Evolutionary conservation across 2,329 filamentous ascomycete species (phyloP), one percentile per base, ranked within the genome.

Genomic region (Colletotrichum sp.): DNA sequence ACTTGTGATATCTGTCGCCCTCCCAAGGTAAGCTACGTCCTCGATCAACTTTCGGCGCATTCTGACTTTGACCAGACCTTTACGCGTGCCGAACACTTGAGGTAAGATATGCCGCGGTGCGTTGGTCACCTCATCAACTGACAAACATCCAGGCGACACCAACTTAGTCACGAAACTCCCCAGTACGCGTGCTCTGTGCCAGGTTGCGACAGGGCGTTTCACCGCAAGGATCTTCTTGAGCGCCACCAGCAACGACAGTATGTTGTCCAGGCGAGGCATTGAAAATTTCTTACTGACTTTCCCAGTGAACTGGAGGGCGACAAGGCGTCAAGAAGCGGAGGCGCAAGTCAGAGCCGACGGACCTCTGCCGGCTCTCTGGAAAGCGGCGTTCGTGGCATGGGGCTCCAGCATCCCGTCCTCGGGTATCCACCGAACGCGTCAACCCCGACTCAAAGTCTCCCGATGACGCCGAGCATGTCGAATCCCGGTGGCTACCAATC

Each of bases 11-110:
- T 85, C 70, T 91, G 90, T 78, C 86, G 84, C 76, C 88, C 88
- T 24, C 82, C 87, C 21, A 91, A 91, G 86, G 89, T 90, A 83
- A 73, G 80, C 49, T 52, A 12, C 8, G 28, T 24, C 13, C 69
- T 75, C 36, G 30, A n/a, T 9, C 24, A 32, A 32, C 52, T 39
- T 18, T 10, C 44, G 34, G 24, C 49, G 57, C 49, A 60, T 28
- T 44, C 26, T 71, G 57, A 66, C 59, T 24, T 64, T 49, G 52
- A 55, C 64, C 74, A 92, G 91, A 92, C 89, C 3, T 93, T 93
- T 77, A 92, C 91, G 15, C 86, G 91, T 80, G 91, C 91, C 34
- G 91, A 93, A 80, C 91, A 93, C 82, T 83, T 93, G 57, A 90
- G 90, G 91, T 92, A 78, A 82, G 81, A 32, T 39, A 39, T 15